Conservation (phyloP, 2,329 filamentous ascomycete species). For the Fusarium pilosicola region DNA sequence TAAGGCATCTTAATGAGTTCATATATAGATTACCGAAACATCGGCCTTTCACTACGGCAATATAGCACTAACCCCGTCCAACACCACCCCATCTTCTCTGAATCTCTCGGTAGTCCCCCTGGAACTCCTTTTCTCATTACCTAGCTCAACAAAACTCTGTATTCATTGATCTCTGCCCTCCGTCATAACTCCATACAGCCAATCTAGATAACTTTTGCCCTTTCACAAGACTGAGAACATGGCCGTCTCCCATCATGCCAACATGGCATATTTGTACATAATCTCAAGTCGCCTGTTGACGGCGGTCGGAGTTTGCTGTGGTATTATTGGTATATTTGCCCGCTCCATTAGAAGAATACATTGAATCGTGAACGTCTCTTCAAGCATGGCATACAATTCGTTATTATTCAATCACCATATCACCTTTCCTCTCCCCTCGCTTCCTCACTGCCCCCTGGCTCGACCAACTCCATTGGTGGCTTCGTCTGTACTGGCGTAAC, state of each 20-base stretch:
- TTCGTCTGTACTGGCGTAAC: slow-evolving; percentile 52
- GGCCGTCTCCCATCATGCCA: not conserved
- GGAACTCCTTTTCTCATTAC: not conserved
- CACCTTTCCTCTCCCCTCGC: slow-evolving; percentile 43
- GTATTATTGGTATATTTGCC: slow-evolving; percentile 44
- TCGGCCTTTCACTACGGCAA: not conserved
- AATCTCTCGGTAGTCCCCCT: not conserved
- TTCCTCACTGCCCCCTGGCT: slow-evolving; percentile 20
- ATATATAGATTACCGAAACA: not conserved
- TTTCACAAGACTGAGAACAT: not conserved
- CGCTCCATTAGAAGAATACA: slow-evolving; percentile 36
- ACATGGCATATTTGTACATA: not conserved
- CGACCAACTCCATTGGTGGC: slow-evolving; percentile 32
- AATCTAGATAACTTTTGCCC: not conserved
- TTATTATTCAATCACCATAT: slow-evolving; percentile 34
- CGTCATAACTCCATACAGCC: not conserved
- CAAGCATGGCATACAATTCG: slow-evolving; percentile 41
- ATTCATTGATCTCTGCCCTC: not conserved
- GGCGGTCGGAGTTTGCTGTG: slow-evolving; percentile 22
- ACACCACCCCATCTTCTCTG: not conserved
- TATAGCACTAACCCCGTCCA: not conserved
- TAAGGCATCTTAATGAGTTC: not conserved
- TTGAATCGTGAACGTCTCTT: slow-evolving; percentile 42
- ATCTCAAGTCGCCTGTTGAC: slow-evolving; percentile 2
- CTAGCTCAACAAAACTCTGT: not conserved